Evolutionary conservation across 805 yeast species (phyloP).

Genomic region (Starmerella bombicola): DNA sequence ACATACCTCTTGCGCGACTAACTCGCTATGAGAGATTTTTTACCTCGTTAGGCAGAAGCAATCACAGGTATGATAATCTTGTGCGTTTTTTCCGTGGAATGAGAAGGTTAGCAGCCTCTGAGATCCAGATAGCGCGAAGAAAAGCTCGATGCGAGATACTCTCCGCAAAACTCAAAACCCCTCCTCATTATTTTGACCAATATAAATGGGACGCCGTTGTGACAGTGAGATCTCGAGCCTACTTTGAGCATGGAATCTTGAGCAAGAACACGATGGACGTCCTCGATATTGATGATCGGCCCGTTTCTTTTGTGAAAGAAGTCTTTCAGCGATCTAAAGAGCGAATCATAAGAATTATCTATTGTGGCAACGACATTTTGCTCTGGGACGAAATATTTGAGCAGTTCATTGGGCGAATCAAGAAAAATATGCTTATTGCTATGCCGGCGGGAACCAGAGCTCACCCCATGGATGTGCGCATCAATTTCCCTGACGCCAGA

Average conservation of each 20-base stretch:
- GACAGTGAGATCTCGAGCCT: slow-evolving; percentile 13
- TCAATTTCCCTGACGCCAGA: slow-evolving; percentile 8
- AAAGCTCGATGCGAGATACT: slow-evolving; percentile 3
- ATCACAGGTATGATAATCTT: slow-evolving; percentile 2
- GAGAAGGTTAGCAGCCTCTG: background rate
- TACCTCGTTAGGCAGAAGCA: slow-evolving; percentile 3
- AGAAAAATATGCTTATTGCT: background rate
- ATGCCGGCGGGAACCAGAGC: background rate
- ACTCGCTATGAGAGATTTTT: slow-evolving; percentile 15
- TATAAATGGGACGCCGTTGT: slow-evolving; percentile 19
- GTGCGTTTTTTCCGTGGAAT: background rate
- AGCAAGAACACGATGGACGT: slow-evolving; percentile 15
- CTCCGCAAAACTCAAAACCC: slow-evolving; percentile 6
- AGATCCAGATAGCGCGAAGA: slow-evolving; percentile 1
- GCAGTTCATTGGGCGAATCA: slow-evolving; percentile 6
- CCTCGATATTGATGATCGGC: slow-evolving; percentile 5
- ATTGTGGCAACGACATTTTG: slow-evolving; percentile 5
- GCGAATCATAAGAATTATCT: slow-evolving; percentile 11
- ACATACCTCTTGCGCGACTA: slow-evolving; percentile 10
- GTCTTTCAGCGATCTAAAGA: background rate
- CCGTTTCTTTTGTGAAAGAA: slow-evolving; percentile 19
- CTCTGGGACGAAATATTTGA: slow-evolving; percentile 17
- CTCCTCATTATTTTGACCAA: background rate
- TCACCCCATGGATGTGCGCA: background rate
- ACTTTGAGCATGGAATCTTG: slow-evolving; percentile 15